Evolutionary conservation across 257 asterid genomes (phyloP), one percentile per base, ranked within the genome.

Genomic region (Henckelia pumila): DNA sequence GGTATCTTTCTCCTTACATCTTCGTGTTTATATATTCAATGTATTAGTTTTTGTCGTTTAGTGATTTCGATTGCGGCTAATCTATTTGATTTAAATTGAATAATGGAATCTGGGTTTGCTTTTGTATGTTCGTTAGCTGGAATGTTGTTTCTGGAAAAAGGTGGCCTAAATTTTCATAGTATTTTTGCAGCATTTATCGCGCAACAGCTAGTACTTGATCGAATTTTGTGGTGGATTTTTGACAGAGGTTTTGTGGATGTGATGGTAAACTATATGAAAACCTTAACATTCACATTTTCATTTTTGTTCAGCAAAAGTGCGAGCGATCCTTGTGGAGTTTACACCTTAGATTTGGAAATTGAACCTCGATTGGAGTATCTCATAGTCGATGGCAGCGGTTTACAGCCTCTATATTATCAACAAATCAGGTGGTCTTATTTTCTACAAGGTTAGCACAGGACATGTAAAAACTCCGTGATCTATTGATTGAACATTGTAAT

Each of bases 391-490:
- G 97, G 97, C 99, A 28, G 97, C 94, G 29, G 82, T 93, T 73
- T 90, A 84, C 86, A 88, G 97, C 77, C 82, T 90, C 58, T 90
- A 90, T 78, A 80, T 93, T 76, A 93, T 90, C 82, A 93, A 93
- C 71, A 93, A 93, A 85, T 93, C 98, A 8, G 97, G 98, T 23
- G 97, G 98, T 37, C 92, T 93, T 77, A 93, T 93, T 64, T 93
- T 84, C 82, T 84, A 85, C 75, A 93, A 93, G 88, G 94, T 86
- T 59, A 67, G 26, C 28, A 23, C 22, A 21, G n/a, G 17, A 14
- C 33, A 9, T 2, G 14, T 0, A 21, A 6, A 17, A 3, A 16
- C 20, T 17, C 55, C 3, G 14, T 47, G 5, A 16, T 47, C 21
- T 17, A 14, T 17, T 47, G 7, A 21, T 47, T 2, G 6, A 47